phyloP scores from a whole-genome alignment of 495 filamentous ascomycete species.

The Podospora anserina region DNA sequence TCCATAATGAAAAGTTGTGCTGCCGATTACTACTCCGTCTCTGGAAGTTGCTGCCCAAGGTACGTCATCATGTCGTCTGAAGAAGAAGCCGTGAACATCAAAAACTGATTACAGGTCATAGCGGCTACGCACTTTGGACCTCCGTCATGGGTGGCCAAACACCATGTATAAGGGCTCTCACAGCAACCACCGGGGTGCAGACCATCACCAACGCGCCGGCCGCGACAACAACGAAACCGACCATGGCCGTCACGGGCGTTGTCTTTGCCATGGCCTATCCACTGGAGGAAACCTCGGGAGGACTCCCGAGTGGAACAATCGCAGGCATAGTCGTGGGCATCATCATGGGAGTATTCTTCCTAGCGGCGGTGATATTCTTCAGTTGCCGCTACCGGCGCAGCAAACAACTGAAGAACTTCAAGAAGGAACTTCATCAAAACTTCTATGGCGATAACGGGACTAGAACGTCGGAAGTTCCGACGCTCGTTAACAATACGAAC shows the following conservation, averaged over 20 bases:
- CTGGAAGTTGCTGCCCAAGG: slow-evolving; percentile 28
- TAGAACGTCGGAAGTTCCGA: slow-evolving; percentile 11
- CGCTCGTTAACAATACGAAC: not conserved
- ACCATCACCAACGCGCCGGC: not conserved
- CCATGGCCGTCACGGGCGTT: slow-evolving; percentile 14
- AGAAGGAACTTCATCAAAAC: slow-evolving; percentile 12
- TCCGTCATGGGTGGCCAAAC: slow-evolving; percentile 22
- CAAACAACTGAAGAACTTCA: slow-evolving; percentile 5
- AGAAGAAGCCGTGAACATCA: not conserved
- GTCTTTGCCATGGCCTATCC: slow-evolving; percentile 23
- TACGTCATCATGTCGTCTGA: slow-evolving; percentile 3
- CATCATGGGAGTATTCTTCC: slow-evolving; percentile 1
- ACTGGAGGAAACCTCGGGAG: not conserved
- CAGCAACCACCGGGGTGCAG: slow-evolving; percentile 4
- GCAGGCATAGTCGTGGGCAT: slow-evolving; percentile 21
- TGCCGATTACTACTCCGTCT: slow-evolving; percentile 21
- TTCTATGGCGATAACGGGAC: slow-evolving; percentile 6
- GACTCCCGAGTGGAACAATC: slow-evolving; percentile 17
- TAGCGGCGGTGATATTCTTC: slow-evolving; percentile 12
- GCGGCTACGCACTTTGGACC: slow-evolving; percentile 26
- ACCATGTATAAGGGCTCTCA: slow-evolving; percentile 21
- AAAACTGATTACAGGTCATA: slow-evolving; percentile 4
- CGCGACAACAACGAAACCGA: slow-evolving; percentile 9
- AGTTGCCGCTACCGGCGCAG: slow-evolving; percentile 8
- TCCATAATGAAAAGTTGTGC: slow-evolving; percentile 19